Evolutionary conservation across 352 stramenopile species (phyloP).

Genomic region (Phytophthora pisi): DNA sequence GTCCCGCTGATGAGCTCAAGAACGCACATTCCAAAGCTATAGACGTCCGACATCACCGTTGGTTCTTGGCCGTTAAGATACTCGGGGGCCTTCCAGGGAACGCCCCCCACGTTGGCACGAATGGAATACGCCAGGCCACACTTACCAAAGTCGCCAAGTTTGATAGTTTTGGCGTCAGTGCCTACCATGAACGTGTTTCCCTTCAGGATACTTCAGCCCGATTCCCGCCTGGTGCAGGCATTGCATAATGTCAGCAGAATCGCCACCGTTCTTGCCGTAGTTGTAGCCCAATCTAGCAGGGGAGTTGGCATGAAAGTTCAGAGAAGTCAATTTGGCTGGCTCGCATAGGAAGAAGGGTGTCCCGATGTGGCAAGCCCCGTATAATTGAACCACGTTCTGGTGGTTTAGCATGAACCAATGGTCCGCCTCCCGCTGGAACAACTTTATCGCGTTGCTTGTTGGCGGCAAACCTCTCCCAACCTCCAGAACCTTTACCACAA

Average conservation of each 20-base stretch:
- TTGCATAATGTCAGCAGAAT: conserved; percentile 26
- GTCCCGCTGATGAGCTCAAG: conserved; percentile 32
- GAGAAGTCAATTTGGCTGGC: conserved; percentile 20
- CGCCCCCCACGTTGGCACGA: no score
- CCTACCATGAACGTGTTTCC: conserved; percentile 37
- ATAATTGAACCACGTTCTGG: conserved; percentile 37
- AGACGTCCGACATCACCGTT: conserved; percentile 31
- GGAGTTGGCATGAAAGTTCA: conserved; percentile 6
- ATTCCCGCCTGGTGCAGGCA: conserved; percentile 26
- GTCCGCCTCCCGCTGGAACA: conserved; percentile 32
- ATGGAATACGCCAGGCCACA: no score
- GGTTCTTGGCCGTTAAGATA: conserved; percentile 12
- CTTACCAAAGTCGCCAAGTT: conserved; percentile 39
- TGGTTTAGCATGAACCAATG: conserved; percentile 42
- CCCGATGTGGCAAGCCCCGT: conserved; percentile 37
- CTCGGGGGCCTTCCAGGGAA: conserved; percentile 4
- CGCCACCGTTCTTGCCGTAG: conserved; percentile 2
- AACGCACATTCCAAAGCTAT: conserved; percentile 40
- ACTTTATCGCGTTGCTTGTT: conserved; percentile 13
- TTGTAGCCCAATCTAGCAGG: no score
- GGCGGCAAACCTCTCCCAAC: not conserved
- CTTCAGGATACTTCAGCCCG: conserved; percentile 41
- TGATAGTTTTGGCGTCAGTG: conserved; percentile 32
- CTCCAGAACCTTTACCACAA: conserved; percentile 10
- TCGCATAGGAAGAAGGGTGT: conserved; percentile 39